Base-by-base conservation (phyloP, 306 rosid species). In the Pterocarpus macrocarpus region DNA sequence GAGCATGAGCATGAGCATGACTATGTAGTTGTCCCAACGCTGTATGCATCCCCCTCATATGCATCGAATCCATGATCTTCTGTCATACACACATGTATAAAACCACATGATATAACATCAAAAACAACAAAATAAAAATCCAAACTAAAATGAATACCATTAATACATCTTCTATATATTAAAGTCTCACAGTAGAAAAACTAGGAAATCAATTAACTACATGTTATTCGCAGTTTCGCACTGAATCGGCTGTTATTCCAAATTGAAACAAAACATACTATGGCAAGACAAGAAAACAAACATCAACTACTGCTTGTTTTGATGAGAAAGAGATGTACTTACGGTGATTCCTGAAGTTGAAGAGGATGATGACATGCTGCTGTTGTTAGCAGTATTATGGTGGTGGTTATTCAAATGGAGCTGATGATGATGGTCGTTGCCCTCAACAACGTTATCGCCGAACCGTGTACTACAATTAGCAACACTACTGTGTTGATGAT, bases 61-160 rank as follows among this genome's bases (percentile, higher is more conserved):
- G 95, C 82, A 84, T 82, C 56, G 98, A 86, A 78, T 90, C 95
- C 69, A 94, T 87, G 28, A 75, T 87, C 97, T 22, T 22, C 93
- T 93, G 91, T 81, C 52, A 75, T 4, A 44, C 17, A 16, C 28
- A 38, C 7, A 38, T 38, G 4, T 34, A 3, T 59, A 64, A 52
- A 65, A 52, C 44, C 17, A 67, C 17, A 66, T 36, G 53, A 38
- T 38, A 38, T 38, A 38, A 16, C 3, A 50, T 75, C 44, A 50
- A 34, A 62, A 35, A 7, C 41, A 8, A 22, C 6, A 36, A 36
- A 1, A 55, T 2, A 32, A 33, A 5, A 47, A 9, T 9, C 64
- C 14, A 58, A 22, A 58, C 62, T 36, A 28, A 58, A 47, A 38
- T 38, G 41, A 4, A 38, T 38, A 38, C 41, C 41, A 38, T 0